Conservation (phyloP, 148 eudicot genomes). For the Diospyros lotus region DNA sequence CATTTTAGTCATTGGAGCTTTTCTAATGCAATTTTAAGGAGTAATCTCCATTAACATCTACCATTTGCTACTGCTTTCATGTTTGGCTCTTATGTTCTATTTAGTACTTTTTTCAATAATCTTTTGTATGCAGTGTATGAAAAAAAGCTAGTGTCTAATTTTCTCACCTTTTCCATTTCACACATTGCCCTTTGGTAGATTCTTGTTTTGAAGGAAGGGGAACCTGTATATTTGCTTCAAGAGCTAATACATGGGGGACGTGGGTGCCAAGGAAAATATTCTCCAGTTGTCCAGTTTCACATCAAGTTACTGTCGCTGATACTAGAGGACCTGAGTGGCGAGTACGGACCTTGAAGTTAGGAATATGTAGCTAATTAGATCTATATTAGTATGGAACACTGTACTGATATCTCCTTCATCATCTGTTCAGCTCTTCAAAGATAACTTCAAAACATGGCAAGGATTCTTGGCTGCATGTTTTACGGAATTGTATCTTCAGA, state of each 20-base stretch:
- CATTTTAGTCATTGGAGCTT: background rate
- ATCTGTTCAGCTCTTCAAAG: constrained; percentile 25
- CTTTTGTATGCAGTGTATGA: too few relatives aligned
- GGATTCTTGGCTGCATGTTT: constrained; percentile 41
- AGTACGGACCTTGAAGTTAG: too few relatives aligned
- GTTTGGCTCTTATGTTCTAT: too few relatives aligned
- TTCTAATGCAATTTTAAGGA: too few relatives aligned
- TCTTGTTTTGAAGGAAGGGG: constrained; percentile 55
- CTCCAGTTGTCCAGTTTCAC: constrained; percentile 51
- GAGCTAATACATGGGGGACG: constrained; percentile 53
- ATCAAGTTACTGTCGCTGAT: constrained; percentile 47
- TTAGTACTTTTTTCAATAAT: too few relatives aligned
- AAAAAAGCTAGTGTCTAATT: too few relatives aligned
- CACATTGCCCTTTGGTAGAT: constrained; percentile 27
- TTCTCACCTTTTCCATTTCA: background rate
- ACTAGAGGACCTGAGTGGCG: constrained; percentile 36
- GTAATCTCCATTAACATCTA: too few relatives aligned
- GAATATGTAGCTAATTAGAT: background rate
- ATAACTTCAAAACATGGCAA: constrained; percentile 33
- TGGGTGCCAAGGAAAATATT: constrained; percentile 49
- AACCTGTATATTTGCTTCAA: constrained; percentile 49
- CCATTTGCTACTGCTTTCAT: too few relatives aligned
- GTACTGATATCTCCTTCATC: background rate
- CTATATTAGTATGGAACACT: too few relatives aligned
- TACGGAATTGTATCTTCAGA: constrained; percentile 42